Base-by-base conservation (phyloP, 1,139 yeast genomes). In the Saccharomyces uvarum region DNA sequence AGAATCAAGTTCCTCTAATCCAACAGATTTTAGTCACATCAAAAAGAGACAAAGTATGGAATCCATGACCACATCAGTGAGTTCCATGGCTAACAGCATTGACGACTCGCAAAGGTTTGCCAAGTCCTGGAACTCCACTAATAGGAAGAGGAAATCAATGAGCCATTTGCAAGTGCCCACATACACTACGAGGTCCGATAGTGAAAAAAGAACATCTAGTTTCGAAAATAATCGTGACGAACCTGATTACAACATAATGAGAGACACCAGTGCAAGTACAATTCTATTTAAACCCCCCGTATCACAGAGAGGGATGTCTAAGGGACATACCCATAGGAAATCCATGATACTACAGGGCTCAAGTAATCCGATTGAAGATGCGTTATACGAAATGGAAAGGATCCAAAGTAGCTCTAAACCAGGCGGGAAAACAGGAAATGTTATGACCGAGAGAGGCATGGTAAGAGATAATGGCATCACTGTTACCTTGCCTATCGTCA, bases 101-200 rank as follows among this genome's bases (percentile, higher is more conserved):
- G 69, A 63, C 51, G 71, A 68, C 27, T 65, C 67, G 2, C 69
- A 66, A 54, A 60, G 70, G 41, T 66, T 67, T 57, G 70, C 68
- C 11, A 67, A 67, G 54, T 68, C 71, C 3, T 68, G 71, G 71
- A 68, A 68, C 51, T 67, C 70, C 9, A 59, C 63, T 4, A 65
- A 67, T 53, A 70, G 58, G 61, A 64, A 53, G 52, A 51, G 70
- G 21, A 68, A 67, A 56, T 68, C 71, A 9, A 61, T 67, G 58
- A 63, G 58, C 51, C 57, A 62, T 41, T 51, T 62, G 21, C 57
- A 57, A 24, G 49, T 54, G 8, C 52, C 50, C 47, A 31, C 48
- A 38, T 38, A 44, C 31, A 50, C 50, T 44, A 24, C 38, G 26
- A 51, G 54, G 28, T 42, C 21, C 27, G 50, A 48, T 33, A 50